Percentiles rank a stretch among this genome's conserved stretches.
These are phyloP conservation scores for Hydrangea macrophylla DNA, from an alignment of 148 eudicot genomes.

Conservation along the genomic window DNA sequence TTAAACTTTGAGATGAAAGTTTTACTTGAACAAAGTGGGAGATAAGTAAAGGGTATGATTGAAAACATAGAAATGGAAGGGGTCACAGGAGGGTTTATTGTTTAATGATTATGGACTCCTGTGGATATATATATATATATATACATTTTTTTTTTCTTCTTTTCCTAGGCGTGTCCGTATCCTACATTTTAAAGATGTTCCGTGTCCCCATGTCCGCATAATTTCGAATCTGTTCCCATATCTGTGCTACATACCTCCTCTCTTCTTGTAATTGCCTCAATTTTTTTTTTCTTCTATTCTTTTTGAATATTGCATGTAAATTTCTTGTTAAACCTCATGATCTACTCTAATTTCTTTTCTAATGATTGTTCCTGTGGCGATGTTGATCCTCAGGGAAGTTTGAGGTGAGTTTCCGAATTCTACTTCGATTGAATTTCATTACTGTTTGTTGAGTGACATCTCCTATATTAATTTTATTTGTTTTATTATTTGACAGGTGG, in stretches of 20 bases:
- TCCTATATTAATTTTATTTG: neutral
- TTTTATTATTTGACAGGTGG: slow-evolving; percentile 49
- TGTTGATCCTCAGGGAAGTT: slow-evolving; percentile 67
- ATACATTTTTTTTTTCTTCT: no score
- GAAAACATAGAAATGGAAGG: no score
- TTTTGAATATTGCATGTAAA: neutral
- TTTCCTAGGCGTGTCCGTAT: no score
- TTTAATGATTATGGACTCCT: no score
- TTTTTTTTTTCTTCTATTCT: neutral
- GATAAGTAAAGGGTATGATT: no score
- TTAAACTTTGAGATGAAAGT: no score
- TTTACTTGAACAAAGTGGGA: no score
- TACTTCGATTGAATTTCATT: slow-evolving; percentile 3
- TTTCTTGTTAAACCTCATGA: neutral
- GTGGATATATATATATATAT: no score
- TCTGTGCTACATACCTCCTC: no score
- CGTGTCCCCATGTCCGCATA: no score
- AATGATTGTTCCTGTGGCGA: slow-evolving; percentile 23
- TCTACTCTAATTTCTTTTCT: slow-evolving; percentile 28
- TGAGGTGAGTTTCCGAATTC: slow-evolving; percentile 54
- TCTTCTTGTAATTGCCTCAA: neutral
- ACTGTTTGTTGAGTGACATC: neutral
- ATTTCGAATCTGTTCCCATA: neutral
- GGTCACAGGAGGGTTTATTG: no score
- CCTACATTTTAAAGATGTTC: no score